phyloP scores from a whole-genome alignment of 2,329 filamentous ascomycete genomes.

The Pseudocercospora crystallina region DNA sequence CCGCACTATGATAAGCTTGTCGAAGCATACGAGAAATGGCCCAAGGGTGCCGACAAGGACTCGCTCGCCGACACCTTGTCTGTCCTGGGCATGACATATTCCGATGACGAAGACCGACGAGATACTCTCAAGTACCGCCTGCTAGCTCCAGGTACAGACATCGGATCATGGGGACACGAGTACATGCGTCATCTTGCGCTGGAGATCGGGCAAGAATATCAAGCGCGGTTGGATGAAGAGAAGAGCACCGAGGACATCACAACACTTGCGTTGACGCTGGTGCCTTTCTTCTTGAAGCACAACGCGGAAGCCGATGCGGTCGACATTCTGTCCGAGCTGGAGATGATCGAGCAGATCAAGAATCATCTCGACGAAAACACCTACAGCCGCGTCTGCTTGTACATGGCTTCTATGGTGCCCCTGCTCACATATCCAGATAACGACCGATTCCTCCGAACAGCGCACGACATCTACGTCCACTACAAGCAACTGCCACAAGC shows the following conservation, averaged over 20 bases:
- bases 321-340: constrained; percentile 92
- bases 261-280: constrained; percentile 77
- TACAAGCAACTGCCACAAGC: constrained; percentile 94
- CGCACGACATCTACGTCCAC: constrained; percentile 88
- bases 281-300: constrained; percentile 93
- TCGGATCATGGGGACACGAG: constrained; percentile 97
- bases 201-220: constrained; percentile 93
- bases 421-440: constrained; percentile 97
- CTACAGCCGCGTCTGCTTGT: constrained; percentile 87
- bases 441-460: constrained; percentile 87
- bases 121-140: constrained; percentile 96
- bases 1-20: constrained; percentile 92
- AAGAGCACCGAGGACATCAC: constrained; percentile 80
- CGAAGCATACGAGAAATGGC: constrained; percentile 87
- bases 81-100: constrained; percentile 98
- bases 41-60: constrained; percentile 78
- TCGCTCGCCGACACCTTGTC: constrained; percentile 92
- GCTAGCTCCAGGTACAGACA: constrained; percentile 84
- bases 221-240: constrained; percentile 80
- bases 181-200: constrained; percentile 94
- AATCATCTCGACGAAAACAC: constrained; percentile 92
- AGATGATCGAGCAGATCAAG: constrained; percentile 91
- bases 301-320: constrained; percentile 98
- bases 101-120: constrained; percentile 82
- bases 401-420: constrained; percentile 99